These are phyloP conservation scores for Medicago lupulina DNA, from an alignment of 306 rosid species.

Conservation along the genomic window DNA sequence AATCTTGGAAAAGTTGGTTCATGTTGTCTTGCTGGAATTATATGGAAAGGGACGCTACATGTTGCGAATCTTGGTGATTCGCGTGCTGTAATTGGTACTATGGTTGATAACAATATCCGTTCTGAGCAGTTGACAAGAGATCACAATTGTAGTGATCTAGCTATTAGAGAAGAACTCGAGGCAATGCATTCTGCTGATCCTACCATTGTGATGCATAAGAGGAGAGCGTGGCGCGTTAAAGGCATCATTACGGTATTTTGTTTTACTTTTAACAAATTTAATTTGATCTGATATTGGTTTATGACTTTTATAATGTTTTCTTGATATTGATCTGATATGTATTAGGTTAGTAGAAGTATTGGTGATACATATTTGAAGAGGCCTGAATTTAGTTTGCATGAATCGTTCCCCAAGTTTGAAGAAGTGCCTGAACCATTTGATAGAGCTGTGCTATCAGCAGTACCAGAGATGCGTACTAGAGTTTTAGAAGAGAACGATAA, in stretches of 20 bases:
- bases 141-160: constrained; percentile 73
- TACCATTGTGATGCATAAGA: constrained; percentile 68
- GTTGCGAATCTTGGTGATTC: constrained; percentile 70
- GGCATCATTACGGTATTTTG: constrained; percentile 82
- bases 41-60: not conserved
- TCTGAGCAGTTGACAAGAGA: constrained; percentile 76
- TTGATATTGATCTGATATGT: too few relatives aligned
- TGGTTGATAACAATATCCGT: constrained; percentile 55
- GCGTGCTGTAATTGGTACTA: constrained; percentile 68
- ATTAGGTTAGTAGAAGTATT: not conserved
- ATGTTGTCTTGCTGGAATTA: not conserved
- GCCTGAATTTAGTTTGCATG: not conserved
- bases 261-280: not conserved
- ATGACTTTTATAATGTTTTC: not conserved
- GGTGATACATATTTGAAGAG: constrained; percentile 14
- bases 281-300: not conserved
- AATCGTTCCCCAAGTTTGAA: not conserved
- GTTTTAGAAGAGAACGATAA: not conserved
- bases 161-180: constrained; percentile 72
- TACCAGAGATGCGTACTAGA: not conserved
- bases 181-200: constrained; percentile 76
- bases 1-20: not conserved
- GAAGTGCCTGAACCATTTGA: not conserved
- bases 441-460: not conserved
- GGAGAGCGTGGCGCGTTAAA: constrained; percentile 87